Percentiles rank a stretch among this genome's conserved stretches.
Conservation (phyloP, 2,329 filamentous ascomycete species). For the Arthroderma sp. region DNA sequence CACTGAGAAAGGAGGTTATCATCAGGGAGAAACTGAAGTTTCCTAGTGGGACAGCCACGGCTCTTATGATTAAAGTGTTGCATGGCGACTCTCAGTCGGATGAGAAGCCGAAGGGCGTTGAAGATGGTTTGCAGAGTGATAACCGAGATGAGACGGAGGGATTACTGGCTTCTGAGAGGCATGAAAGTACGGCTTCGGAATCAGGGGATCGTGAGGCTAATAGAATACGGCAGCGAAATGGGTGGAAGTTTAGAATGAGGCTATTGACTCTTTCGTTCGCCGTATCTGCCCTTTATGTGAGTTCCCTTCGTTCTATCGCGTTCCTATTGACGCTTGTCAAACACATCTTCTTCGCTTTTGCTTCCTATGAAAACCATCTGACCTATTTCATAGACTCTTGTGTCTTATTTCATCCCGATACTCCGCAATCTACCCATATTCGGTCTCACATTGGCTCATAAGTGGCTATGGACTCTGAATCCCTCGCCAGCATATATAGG, state of each 20-base stretch:
- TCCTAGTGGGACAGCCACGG: constrained; percentile 88
- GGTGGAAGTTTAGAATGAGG: constrained; percentile 51
- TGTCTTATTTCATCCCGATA: constrained; percentile 80
- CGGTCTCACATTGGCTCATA: constrained; percentile 56
- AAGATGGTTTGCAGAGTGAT: constrained; percentile 7
- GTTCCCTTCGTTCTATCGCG: constrained; percentile 8
- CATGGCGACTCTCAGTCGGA: constrained; percentile 49
- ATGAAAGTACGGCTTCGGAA: constrained; percentile 18
- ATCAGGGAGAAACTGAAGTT: constrained; percentile 87
- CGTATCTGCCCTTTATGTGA: constrained; percentile 43
- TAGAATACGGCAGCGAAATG: constrained; percentile 21
- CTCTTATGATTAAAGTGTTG: constrained; percentile 79
- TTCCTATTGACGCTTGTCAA: constrained; percentile 4
- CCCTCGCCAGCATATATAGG: constrained; percentile 95
- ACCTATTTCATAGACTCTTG: constrained; percentile 48
- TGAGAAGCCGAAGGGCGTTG: constrained; percentile 20
- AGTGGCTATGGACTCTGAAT: constrained; percentile 93
- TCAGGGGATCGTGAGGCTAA: constrained; percentile 18
- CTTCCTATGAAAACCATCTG: constrained; percentile 9
- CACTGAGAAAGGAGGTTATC: constrained; percentile 78
- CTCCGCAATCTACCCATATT: constrained; percentile 80
- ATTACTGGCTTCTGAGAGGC: constrained; percentile 19
- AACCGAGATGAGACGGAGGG: constrained; percentile 18
- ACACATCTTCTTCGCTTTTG: background rate
- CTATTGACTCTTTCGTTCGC: constrained; percentile 47